These are phyloP conservation scores for Peronospora belbahrii DNA, from an alignment of 352 stramenopile genomes.

Conservation along the genomic window DNA sequence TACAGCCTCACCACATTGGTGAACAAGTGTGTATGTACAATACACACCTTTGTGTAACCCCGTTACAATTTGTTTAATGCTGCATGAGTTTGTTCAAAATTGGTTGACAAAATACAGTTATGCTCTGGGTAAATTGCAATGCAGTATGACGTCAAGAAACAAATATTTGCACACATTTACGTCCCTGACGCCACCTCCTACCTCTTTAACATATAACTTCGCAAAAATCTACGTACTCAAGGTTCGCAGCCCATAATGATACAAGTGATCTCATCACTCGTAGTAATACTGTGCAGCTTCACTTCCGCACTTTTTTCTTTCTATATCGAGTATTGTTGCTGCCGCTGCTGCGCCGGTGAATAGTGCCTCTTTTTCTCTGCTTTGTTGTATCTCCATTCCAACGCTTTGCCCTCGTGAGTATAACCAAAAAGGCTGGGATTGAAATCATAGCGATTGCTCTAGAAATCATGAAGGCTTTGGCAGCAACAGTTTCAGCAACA, in stretches of 20 bases:
- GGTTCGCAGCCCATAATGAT: not conserved
- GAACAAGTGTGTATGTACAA: too few relatives aligned
- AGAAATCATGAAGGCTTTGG: slow-evolving; percentile 5
- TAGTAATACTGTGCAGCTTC: too few relatives aligned
- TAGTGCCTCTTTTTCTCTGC: slow-evolving; percentile 9
- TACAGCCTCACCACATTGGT: too few relatives aligned
- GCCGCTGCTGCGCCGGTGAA: slow-evolving; percentile 17
- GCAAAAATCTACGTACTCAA: not conserved
- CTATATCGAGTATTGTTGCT: slow-evolving; percentile 12
- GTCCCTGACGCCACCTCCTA: not conserved
- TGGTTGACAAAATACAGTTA: too few relatives aligned
- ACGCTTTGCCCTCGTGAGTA: slow-evolving; percentile 21
- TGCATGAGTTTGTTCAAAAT: too few relatives aligned
- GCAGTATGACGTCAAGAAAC: too few relatives aligned
- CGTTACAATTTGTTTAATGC: too few relatives aligned
- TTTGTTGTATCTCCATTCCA: slow-evolving; percentile 27
- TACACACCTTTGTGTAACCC: too few relatives aligned
- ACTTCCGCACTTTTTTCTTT: slow-evolving; percentile 27
- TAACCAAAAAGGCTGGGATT: slow-evolving; percentile 20
- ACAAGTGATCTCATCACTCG: not conserved
- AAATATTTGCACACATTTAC: not conserved
- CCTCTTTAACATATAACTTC: not conserved
- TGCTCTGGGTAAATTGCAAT: too few relatives aligned
- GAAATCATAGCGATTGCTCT: slow-evolving; percentile 15
- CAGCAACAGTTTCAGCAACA: slow-evolving; percentile 11